Conservation (phyloP, 768 basidiomycete genomes). For the Russula griseocarnosa region DNA sequence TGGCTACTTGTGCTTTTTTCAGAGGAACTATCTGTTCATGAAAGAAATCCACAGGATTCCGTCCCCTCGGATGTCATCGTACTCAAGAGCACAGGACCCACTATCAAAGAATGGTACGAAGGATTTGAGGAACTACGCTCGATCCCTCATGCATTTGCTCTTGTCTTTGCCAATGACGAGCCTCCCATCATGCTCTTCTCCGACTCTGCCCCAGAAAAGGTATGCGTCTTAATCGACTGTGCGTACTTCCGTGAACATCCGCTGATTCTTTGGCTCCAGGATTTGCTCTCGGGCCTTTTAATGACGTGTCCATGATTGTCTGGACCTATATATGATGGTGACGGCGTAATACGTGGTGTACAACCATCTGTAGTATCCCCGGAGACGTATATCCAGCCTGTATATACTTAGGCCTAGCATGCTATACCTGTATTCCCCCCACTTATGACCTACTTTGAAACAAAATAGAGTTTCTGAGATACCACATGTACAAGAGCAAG, state of each 20-base stretch:
- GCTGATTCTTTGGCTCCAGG: constrained; percentile 5
- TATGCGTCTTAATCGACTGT: neutral
- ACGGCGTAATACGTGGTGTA: neutral
- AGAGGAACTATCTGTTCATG: neutral
- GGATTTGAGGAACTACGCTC: constrained; percentile 27
- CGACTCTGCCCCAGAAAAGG: constrained; percentile 23
- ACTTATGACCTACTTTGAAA: neutral
- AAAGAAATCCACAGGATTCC: constrained; percentile 10
- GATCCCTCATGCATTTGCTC: constrained; percentile 25
- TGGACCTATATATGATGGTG: neutral
- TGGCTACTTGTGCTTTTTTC: neutral
- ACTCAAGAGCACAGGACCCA: constrained; percentile 2
- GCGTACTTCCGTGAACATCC: neutral
- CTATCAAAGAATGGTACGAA: constrained; percentile 25
- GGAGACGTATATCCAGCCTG: neutral
- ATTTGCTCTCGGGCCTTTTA: constrained; percentile 19
- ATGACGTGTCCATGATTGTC: constrained; percentile 21
- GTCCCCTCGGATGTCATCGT: constrained; percentile 17
- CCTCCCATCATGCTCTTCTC: constrained; percentile 22
- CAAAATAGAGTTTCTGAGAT: neutral
- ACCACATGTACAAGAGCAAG: neutral
- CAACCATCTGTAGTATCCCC: neutral
- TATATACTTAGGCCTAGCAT: neutral
- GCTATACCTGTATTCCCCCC: neutral
- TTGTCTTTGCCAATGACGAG: constrained; percentile 16